Evolutionary conservation across 805 yeast species (phyloP), one percentile per base, ranked within the genome.

Genomic region (Vanderwaltozyma verrucispora): DNA sequence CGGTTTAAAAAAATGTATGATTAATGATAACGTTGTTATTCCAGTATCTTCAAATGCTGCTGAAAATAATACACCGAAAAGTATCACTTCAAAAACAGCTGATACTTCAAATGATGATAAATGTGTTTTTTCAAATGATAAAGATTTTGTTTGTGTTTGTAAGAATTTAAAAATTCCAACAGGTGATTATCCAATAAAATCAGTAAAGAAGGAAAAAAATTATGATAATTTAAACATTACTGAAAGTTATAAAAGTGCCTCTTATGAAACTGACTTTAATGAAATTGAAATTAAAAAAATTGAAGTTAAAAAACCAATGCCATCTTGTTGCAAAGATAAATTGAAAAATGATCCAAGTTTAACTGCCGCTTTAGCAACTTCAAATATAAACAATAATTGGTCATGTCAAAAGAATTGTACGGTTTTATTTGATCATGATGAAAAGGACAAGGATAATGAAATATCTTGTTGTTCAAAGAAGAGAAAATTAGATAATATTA

Each of bases 1-100:
- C 16, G 33, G 39, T 25, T 35, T 48, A 21, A 45, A 41, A 17
- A 35, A 24, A 23, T 28, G 29, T 15, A 28, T 29, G 32, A 12
- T 29, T 6, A n/a, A 11, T 12, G 16, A 23, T 13, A 5, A 10
- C 3, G 2, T 16, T 2, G 28, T n/a, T n/a, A n/a, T n/a, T n/a
- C n/a, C 12, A 21, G 14, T 3, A 13, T 5, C 13, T 8, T 17
- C 6, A 5, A 19, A 23, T 29, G 28, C 21, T 11, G 23, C 6
- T 5, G 29, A 30, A 24, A 21, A 21, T 21, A 21, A 21, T 21
- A 21, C 27, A 8, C 11, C 11, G 13, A 4, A 8, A 8, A 12
- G 13, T 24, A 24, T 4, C 11, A 24, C 27, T 24, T 13, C 27
- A 24, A 11, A 12, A 8, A 10, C 27, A 24, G 11, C 11, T 24